A percentile compares a stretch with the other conserved stretches of the same genome.
Conservation (phyloP, 202 grass and related monocot genomes). For the Panicum virgatum region DNA sequence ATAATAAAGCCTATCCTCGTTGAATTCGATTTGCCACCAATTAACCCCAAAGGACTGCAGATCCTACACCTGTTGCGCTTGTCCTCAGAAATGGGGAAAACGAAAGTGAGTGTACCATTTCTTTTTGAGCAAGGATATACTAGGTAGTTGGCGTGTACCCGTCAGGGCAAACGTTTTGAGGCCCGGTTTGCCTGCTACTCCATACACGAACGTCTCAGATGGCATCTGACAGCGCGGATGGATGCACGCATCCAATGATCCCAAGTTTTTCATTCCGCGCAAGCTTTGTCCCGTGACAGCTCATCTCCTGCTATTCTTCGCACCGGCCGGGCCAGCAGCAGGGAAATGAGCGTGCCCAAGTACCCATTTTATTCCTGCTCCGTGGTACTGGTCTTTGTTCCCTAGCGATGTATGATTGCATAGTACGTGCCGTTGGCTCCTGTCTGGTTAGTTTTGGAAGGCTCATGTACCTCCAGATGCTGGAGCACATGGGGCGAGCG, state of each 20-base stretch:
- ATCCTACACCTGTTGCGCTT: neutral
- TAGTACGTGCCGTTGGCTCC: neutral
- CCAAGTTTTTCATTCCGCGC: slow-evolving; percentile 14
- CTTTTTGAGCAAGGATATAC: neutral
- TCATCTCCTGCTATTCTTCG: slow-evolving; percentile 4
- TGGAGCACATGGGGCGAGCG: neutral
- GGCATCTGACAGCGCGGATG: neutral
- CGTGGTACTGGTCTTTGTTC: neutral
- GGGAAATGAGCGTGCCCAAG: neutral
- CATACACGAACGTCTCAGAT: neutral
- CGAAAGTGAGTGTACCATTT: neutral
- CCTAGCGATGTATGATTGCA: neutral
- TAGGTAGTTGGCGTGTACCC: slow-evolving; percentile 31
- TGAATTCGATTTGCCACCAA: neutral
- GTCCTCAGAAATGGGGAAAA: neutral
- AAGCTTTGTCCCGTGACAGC: slow-evolving; percentile 29
- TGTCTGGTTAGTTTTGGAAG: neutral
- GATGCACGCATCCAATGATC: neutral
- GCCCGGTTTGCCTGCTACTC: neutral
- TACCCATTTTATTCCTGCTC: neutral
- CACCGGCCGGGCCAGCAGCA: neutral
- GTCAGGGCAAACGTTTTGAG: too few relatives aligned
- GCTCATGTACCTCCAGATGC: neutral
- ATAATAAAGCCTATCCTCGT: neutral
- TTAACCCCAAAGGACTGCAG: neutral